These are phyloP conservation scores for Pseudogymnoascus sp. DNA, from an alignment of 2,329 filamentous ascomycete genomes.

Conservation along the genomic window DNA sequence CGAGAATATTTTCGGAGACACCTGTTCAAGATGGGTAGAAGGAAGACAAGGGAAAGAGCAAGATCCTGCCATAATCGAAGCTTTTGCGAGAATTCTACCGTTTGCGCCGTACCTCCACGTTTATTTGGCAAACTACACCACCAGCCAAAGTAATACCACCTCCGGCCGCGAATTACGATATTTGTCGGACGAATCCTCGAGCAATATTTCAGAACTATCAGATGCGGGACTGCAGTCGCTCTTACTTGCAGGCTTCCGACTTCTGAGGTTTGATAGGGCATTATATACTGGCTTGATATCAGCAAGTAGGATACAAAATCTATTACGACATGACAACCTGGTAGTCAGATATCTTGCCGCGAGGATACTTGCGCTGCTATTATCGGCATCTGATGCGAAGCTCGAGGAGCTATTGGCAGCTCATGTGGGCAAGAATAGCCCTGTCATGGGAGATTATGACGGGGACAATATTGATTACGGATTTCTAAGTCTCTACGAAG, in stretches of 20 bases:
- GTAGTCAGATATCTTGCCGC: slow-evolving; percentile 74
- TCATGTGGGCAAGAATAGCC: slow-evolving; percentile 54
- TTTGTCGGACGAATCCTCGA: slow-evolving; percentile 24
- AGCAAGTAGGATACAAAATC: slow-evolving; percentile 58
- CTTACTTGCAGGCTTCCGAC: slow-evolving; percentile 67
- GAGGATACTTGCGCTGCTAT: slow-evolving; percentile 70
- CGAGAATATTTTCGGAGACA: slow-evolving; percentile 69
- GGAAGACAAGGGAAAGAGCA: slow-evolving; percentile 13
- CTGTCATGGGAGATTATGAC: slow-evolving; percentile 68
- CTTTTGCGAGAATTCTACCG: slow-evolving; percentile 73
- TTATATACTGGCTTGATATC: slow-evolving; percentile 60
- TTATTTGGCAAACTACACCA: slow-evolving; percentile 53
- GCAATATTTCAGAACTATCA: slow-evolving; percentile 30
- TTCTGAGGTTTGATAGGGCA: slow-evolving; percentile 68
- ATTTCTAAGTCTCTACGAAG: slow-evolving; percentile 58
- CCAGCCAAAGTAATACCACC: slow-evolving; percentile 25
- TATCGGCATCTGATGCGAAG: slow-evolving; percentile 73
- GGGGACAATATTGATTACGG: slow-evolving; percentile 69
- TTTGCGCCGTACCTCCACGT: slow-evolving; percentile 74
- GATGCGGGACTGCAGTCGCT: slow-evolving; percentile 36
- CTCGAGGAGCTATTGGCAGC: slow-evolving; percentile 63
- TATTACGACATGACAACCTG: slow-evolving; percentile 56
- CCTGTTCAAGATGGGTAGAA: slow-evolving; percentile 71
- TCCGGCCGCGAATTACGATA: slow-evolving; percentile 17
- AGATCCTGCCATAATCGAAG: slow-evolving; percentile 48